A percentile compares a stretch with the other conserved stretches of the same genome.
Evolutionary conservation across 2,329 filamentous ascomycete genomes (phyloP).

Genomic region (Fusarium coffeatum): DNA sequence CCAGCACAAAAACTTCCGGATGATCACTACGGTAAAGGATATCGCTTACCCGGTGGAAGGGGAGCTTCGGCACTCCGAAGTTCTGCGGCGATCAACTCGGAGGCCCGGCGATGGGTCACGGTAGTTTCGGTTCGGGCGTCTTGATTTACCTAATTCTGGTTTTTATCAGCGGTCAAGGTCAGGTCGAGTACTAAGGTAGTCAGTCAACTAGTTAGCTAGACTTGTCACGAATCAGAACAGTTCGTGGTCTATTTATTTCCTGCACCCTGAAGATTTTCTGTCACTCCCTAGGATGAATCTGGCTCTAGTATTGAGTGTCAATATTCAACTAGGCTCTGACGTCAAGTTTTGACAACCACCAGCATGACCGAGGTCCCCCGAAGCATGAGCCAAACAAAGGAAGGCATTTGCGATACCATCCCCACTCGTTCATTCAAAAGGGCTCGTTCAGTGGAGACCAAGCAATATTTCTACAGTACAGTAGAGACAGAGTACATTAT

Average conservation of each 20-base stretch:
- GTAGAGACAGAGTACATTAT: background rate
- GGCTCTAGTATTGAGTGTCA: background rate
- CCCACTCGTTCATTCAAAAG: slow-evolving; percentile 26
- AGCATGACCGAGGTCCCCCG: slow-evolving; percentile 42
- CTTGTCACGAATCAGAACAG: background rate
- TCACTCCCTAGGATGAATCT: background rate
- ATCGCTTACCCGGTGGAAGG: slow-evolving; percentile 41
- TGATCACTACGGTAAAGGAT: background rate
- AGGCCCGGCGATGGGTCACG: slow-evolving; percentile 40
- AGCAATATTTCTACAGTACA: background rate
- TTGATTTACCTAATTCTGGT: background rate
- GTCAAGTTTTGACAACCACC: slow-evolving; percentile 37
- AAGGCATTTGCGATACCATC: background rate
- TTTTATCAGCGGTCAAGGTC: background rate
- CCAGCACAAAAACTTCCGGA: slow-evolving; percentile 8
- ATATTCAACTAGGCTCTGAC: slow-evolving; percentile 39
- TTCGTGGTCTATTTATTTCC: background rate
- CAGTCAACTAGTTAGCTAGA: background rate
- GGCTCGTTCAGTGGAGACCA: slow-evolving; percentile 19
- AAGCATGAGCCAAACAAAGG: slow-evolving; percentile 32
- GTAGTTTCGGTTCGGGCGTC: slow-evolving; percentile 36
- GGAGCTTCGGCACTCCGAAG: slow-evolving; percentile 44
- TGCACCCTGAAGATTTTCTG: background rate
- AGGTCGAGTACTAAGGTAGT: background rate
- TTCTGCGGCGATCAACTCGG: slow-evolving; percentile 28